phyloP scores from a whole-genome alignment of 108 stramenopile genomes.

The Pelagomonas calceolata region DNA sequence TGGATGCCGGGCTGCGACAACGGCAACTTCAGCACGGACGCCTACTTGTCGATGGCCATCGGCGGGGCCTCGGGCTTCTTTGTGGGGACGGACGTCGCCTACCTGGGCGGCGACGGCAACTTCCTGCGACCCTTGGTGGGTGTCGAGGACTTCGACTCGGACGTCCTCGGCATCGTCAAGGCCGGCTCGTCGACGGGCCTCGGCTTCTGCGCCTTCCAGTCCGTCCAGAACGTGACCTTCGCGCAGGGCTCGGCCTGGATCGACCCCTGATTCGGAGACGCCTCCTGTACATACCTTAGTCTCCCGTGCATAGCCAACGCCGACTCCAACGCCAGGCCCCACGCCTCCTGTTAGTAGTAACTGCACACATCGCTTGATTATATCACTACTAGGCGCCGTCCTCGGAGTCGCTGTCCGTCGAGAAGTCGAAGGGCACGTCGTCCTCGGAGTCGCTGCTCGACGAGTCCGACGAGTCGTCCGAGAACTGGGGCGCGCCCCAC shows the following conservation, averaged over 20 bases:
- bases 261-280: no score
- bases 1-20: slow-evolving; percentile 54
- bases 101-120: slow-evolving; percentile 59
- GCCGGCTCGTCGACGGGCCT: slow-evolving; percentile 61
- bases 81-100: slow-evolving; percentile 67
- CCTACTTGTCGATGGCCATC: slow-evolving; percentile 48
- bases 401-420: no score
- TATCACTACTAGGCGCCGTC: no score
- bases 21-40: slow-evolving; percentile 53
- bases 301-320: no score
- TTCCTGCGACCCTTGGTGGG: slow-evolving; percentile 63
- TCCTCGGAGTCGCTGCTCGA: no score
- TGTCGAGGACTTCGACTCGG: slow-evolving; percentile 48
- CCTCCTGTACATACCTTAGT: no score
- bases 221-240: slow-evolving; percentile 48
- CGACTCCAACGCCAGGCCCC: no score
- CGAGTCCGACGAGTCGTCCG: no score
- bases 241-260: slow-evolving; percentile 62
- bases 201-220: slow-evolving; percentile 54
- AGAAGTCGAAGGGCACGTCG: no score
- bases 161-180: slow-evolving; percentile 49
- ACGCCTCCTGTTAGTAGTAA: no score
- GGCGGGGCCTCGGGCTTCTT: slow-evolving; percentile 73
- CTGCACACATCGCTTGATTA: no score
- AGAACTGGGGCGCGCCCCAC: no score